These are phyloP conservation scores for Boletus nobilissimus DNA, from an alignment of 1,284 basidiomycete genomes.

Conservation along the genomic window DNA sequence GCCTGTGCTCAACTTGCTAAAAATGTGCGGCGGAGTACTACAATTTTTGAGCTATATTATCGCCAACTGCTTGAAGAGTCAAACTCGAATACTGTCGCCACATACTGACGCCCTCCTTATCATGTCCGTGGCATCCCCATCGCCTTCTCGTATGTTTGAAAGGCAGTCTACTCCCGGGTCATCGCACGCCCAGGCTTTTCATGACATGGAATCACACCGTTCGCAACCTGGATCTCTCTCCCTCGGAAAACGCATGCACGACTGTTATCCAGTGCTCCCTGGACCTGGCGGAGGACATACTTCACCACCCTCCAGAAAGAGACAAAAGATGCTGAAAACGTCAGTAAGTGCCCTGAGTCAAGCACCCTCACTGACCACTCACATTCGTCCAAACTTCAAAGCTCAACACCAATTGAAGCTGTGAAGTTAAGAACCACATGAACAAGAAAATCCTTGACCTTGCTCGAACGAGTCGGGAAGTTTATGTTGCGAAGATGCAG, in stretches of 20 bases:
- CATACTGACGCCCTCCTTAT: too few species aligned
- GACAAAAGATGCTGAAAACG: neutral
- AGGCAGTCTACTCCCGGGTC: neutral
- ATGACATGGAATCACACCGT: neutral
- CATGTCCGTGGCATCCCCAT: neutral
- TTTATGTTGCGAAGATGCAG: neutral
- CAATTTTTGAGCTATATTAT: too few species aligned
- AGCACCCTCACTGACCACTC: neutral
- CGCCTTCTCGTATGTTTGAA: neutral
- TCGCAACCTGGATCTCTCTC: neutral
- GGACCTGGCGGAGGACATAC: neutral
- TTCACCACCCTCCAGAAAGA: neutral
- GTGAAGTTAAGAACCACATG: neutral
- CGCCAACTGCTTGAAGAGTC: too few species aligned
- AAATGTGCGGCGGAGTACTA: too few species aligned
- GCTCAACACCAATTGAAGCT: neutral
- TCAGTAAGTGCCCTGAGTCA: neutral
- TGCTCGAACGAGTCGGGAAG: neutral
- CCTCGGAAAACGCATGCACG: neutral
- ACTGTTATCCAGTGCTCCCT: neutral
- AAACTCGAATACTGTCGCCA: too few species aligned
- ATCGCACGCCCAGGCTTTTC: neutral
- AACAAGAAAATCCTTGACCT: neutral
- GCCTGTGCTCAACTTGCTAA: too few species aligned
- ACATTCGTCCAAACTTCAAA: neutral